phyloP scores from a whole-genome alignment of 441 rosid species.

The Brassica hybrid region DNA sequence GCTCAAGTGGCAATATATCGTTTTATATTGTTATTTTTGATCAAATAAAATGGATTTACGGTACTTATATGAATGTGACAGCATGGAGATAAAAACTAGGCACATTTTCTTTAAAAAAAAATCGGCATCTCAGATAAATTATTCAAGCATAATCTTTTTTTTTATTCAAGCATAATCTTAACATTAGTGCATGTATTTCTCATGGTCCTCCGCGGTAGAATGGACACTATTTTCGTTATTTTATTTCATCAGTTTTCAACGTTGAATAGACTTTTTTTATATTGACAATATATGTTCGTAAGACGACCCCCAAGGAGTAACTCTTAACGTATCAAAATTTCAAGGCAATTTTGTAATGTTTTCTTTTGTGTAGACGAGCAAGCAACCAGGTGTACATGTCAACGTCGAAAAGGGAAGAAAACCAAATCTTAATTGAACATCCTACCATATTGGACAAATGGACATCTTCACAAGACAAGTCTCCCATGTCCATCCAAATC shows the following conservation, averaged over 20 bases:
- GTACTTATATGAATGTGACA: not conserved
- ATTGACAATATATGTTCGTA: not conserved
- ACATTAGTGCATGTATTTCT: not conserved
- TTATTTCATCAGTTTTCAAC: constrained; percentile 14
- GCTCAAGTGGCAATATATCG: not conserved
- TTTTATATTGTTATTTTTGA: not conserved
- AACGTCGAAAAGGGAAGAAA: not conserved
- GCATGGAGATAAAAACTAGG: no score
- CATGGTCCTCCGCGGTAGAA: not conserved
- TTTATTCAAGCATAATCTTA: not conserved
- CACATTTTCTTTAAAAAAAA: no score
- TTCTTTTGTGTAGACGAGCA: not conserved
- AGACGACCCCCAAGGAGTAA: not conserved
- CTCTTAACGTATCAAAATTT: not conserved
- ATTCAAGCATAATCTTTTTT: not conserved
- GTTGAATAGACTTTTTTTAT: not conserved
- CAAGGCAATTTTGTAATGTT: not conserved
- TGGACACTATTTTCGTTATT: not conserved
- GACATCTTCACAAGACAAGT: constrained; percentile 13
- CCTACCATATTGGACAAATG: constrained; percentile 14
- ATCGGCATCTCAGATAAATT: not conserved
- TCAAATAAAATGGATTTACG: not conserved
- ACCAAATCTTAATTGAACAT: not conserved
- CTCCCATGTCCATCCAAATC: constrained; percentile 17
- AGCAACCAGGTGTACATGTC: constrained; percentile 11